Conservation (phyloP, 345 rosid genomes). For the Eucalyptus regnans region DNA sequence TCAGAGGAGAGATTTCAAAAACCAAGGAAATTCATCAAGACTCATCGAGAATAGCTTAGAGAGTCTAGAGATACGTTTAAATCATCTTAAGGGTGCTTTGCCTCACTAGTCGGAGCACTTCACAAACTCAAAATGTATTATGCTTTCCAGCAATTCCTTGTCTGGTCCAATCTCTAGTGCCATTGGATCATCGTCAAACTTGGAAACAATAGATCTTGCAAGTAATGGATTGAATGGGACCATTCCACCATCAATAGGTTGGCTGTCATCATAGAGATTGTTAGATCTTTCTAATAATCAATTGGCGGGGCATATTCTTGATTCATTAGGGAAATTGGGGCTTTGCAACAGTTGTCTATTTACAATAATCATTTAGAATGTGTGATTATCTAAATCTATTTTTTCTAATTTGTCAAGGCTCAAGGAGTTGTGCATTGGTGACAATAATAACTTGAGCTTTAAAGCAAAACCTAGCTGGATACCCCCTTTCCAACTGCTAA, state of each 20-base stretch:
- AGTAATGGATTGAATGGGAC: neutral
- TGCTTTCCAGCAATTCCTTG: neutral
- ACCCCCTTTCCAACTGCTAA: neutral
- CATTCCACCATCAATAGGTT: neutral
- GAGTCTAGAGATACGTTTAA: fast-evolving
- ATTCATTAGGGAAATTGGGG: neutral
- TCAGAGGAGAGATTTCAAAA: neutral
- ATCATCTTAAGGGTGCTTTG: neutral
- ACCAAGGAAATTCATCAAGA: fast-evolving
- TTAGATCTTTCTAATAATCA: neutral
- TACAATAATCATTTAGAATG: neutral
- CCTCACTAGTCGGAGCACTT: neutral
- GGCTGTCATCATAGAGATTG: neutral
- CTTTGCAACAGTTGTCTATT: neutral
- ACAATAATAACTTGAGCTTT: neutral
- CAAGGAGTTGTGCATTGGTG: neutral
- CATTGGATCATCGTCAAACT: neutral
- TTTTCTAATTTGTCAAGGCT: neutral
- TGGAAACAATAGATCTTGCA: neutral
- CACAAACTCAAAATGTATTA: neutral
- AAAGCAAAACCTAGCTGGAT: neutral
- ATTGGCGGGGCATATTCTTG: fast-evolving
- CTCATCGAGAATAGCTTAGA: neutral
- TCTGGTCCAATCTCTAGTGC: neutral
- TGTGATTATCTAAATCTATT: neutral